Evolutionary conservation across 345 rosid species (phyloP), one percentile per base, ranked within the genome.

Genomic region (Toxicodendron radicans): DNA sequence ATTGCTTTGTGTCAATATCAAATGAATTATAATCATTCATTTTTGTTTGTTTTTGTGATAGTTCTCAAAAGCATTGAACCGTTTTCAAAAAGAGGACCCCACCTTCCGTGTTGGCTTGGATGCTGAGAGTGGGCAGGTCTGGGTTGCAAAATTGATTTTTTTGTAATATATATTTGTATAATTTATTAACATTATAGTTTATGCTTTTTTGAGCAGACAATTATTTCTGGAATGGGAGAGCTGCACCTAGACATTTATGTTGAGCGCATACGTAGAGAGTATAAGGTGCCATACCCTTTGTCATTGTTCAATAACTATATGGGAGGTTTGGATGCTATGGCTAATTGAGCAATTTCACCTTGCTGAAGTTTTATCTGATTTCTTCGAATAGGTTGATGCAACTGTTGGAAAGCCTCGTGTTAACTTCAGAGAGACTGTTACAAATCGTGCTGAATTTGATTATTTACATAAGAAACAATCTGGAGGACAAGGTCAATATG

Each of bases 141-240:
- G 78, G 65, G 52, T 38, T 66, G 35, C 57, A 57, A 68, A 58
- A 9, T 65, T 65, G 2, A 13, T 49, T 77, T 72, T 43, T 27
- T 33, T 38, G 10, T 38, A 38, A 5, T 5, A 38, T 5, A 38
- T 38, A 38, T 38, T 27, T 38, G 7, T 38, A 38, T 38, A 38
- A 35, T 58, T 32, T n/a, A 68, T 69, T 64, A 30, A 20, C 11
- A 33, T 71, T 60, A 75, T 49, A 7, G 38, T 13, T 78, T 14
- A 62, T 59, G 46, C 38, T 43, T 75, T 73, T 76, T 30, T 70
- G 63, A n/a, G 69, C 83, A 96, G 98, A 96, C 98, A 18, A 96
- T 96, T 76, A 93, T 96, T 75, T 92, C 99, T 79, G 99, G 99
- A 76, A 96, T 96, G 98, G 99, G 99, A 43, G 98, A 96, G 80